These are phyloP conservation scores for Bodo saltans DNA, from an alignment of 78 protist species.

Conservation along the genomic window DNA sequence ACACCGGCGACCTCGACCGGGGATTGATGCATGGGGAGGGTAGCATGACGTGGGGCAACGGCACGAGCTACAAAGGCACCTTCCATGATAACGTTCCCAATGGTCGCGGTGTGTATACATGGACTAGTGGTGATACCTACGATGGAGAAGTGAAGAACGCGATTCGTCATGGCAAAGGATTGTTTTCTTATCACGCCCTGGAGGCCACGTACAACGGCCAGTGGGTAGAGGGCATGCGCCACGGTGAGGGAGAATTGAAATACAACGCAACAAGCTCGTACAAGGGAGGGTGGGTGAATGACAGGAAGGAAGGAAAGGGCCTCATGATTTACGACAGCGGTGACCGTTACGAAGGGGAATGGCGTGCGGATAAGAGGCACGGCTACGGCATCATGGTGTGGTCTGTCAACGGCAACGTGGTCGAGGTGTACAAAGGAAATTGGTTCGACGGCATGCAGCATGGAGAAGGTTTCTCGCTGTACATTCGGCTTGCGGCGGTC, in stretches of 20 bases:
- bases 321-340: neutral
- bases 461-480: neutral
- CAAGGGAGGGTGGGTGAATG: conserved; percentile 17
- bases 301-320: neutral
- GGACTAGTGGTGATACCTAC: neutral
- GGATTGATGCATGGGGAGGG: neutral
- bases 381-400: conserved; percentile 21
- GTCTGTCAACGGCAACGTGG: neutral
- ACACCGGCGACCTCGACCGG: neutral
- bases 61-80: neutral
- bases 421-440: conserved; percentile 4
- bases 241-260: neutral
- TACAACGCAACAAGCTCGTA: conserved; percentile 5
- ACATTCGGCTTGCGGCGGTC: neutral
- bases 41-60: neutral
- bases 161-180: neutral
- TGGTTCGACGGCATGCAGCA: conserved; percentile 1
- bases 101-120: neutral
- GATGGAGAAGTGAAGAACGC: neutral
- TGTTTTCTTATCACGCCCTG: neutral
- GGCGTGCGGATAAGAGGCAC: conserved; percentile 8
- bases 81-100: neutral
- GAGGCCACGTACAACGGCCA: neutral
- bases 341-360: neutral
- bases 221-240: neutral